phyloP scores from a whole-genome alignment of 1,284 basidiomycete species.

The Acaromyces ingoldii region DNA sequence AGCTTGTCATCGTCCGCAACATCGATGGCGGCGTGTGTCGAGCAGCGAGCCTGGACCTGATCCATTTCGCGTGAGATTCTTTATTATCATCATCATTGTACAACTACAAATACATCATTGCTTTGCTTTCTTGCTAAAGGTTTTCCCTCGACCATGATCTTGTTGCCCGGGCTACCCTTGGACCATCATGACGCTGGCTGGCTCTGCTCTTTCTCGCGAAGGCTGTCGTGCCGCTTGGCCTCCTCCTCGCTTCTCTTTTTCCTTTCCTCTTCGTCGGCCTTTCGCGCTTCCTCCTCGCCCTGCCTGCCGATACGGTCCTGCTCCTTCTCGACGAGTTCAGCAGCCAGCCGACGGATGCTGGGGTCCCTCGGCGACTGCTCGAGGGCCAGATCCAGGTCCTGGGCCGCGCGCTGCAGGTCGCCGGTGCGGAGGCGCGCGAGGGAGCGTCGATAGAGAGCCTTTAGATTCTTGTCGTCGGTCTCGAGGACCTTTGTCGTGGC shows the following conservation, averaged over 20 bases:
- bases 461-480: slow-evolving; percentile 19
- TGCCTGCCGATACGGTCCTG: slow-evolving; percentile 1
- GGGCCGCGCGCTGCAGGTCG: slow-evolving; percentile 16
- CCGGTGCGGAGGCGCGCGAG: slow-evolving; percentile 24
- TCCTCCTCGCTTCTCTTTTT: not conserved
- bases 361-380: slow-evolving; percentile 6
- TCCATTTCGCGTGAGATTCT: not conserved
- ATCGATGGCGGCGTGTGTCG: not conserved
- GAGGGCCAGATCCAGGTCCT: slow-evolving; percentile 22
- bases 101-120: too few species aligned
- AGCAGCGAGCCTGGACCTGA: not conserved
- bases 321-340: slow-evolving; percentile 1
- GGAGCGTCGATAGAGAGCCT: slow-evolving; percentile 26
- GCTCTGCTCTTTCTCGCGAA: too few species aligned
- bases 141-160: too few species aligned
- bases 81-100: too few species aligned
- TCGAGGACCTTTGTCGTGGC: slow-evolving; percentile 20
- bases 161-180: too few species aligned
- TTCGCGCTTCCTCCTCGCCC: slow-evolving; percentile 2
- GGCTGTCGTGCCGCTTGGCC: not conserved
- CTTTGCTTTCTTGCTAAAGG: too few species aligned
- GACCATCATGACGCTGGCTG: too few species aligned
- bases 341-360: not conserved
- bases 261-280: not conserved
- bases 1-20: not conserved